These are phyloP conservation scores for Hansenula lynferdii DNA, from an alignment of 1,139 yeast species.

Conservation along the genomic window DNA sequence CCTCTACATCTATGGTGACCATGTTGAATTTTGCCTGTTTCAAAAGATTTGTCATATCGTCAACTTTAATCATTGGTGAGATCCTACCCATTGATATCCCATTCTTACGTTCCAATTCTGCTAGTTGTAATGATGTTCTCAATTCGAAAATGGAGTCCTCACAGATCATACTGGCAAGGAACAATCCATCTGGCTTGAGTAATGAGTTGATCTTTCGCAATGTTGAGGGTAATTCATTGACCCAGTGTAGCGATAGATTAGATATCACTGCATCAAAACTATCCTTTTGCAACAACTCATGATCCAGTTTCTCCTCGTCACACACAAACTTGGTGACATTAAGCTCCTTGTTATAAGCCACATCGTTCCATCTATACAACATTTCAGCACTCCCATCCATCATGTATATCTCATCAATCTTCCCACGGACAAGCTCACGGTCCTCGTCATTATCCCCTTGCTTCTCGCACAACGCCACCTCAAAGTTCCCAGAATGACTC, in stretches of 20 bases:
- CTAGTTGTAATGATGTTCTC: slow-evolving; percentile 74
- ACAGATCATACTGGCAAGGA: slow-evolving; percentile 79
- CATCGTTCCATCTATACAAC: slow-evolving; percentile 37
- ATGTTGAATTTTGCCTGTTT: slow-evolving; percentile 75
- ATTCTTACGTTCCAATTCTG: slow-evolving; percentile 75
- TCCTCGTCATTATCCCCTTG: slow-evolving; percentile 38
- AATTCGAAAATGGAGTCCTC: slow-evolving; percentile 82
- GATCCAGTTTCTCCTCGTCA: slow-evolving; percentile 62
- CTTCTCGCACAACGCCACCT: slow-evolving; percentile 29
- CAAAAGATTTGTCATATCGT: slow-evolving; percentile 69
- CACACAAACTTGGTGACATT: slow-evolving; percentile 44
- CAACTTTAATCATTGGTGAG: slow-evolving; percentile 75
- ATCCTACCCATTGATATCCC: slow-evolving; percentile 71
- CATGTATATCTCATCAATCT: slow-evolving; percentile 58
- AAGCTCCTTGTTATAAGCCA: slow-evolving; percentile 37
- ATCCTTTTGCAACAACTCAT: slow-evolving; percentile 34
- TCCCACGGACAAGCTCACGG: slow-evolving; percentile 41
- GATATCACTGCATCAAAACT: slow-evolving; percentile 71
- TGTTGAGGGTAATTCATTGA: slow-evolving; percentile 70
- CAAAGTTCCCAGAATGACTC: slow-evolving; percentile 62
- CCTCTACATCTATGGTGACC: slow-evolving; percentile 83
- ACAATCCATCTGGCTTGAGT: slow-evolving; percentile 76
- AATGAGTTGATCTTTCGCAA: slow-evolving; percentile 52
- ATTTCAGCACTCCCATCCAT: slow-evolving; percentile 56
- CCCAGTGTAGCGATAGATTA: slow-evolving; percentile 78